Percentiles rank a stretch among this genome's conserved stretches.
Evolutionary conservation across 2,329 filamentous ascomycete genomes (phyloP).

Genomic region (Cordyceps militaris): DNA sequence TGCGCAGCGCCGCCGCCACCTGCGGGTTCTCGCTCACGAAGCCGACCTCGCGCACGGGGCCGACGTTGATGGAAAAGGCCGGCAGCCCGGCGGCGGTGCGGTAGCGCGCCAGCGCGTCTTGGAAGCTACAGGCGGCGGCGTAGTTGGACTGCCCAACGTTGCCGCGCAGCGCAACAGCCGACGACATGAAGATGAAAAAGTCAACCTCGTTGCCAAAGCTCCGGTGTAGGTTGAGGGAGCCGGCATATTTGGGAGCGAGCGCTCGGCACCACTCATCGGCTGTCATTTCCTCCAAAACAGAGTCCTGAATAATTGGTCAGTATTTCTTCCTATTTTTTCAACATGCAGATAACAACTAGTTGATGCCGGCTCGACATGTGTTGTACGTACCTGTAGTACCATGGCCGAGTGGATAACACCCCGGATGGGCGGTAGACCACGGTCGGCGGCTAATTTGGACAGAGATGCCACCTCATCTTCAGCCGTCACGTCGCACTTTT

Average conservation of each 20-base stretch:
- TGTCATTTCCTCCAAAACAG: slow-evolving; percentile 23
- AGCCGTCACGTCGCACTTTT: slow-evolving; percentile 21
- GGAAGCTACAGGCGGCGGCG: slow-evolving; percentile 31
- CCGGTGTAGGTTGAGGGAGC: slow-evolving; percentile 28
- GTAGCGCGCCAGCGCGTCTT: slow-evolving; percentile 29
- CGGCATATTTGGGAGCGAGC: slow-evolving; percentile 23
- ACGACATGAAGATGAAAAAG: slow-evolving; percentile 30
- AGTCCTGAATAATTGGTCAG: not conserved
- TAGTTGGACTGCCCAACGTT: slow-evolving; percentile 31
- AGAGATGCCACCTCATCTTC: not conserved
- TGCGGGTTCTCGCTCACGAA: slow-evolving; percentile 19
- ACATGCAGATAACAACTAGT: not conserved
- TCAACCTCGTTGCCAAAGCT: slow-evolving; percentile 17
- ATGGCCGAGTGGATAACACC: slow-evolving; percentile 33
- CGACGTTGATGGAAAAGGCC: slow-evolving; percentile 27
- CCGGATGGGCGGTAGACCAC: slow-evolving; percentile 24
- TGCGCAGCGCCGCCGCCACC: slow-evolving; percentile 15
- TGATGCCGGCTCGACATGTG: not conserved
- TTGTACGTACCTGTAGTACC: slow-evolving; percentile 18
- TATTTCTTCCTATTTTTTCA: not conserved
- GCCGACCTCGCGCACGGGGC: slow-evolving; percentile 29
- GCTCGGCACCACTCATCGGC: slow-evolving; percentile 23
- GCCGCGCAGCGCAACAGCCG: slow-evolving; percentile 25
- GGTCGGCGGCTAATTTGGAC: slow-evolving; percentile 3
- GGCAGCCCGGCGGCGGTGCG: slow-evolving; percentile 19